Evolutionary conservation across 2,329 filamentous ascomycete species (phyloP).

Genomic region (Aspergillus tubingensis): DNA sequence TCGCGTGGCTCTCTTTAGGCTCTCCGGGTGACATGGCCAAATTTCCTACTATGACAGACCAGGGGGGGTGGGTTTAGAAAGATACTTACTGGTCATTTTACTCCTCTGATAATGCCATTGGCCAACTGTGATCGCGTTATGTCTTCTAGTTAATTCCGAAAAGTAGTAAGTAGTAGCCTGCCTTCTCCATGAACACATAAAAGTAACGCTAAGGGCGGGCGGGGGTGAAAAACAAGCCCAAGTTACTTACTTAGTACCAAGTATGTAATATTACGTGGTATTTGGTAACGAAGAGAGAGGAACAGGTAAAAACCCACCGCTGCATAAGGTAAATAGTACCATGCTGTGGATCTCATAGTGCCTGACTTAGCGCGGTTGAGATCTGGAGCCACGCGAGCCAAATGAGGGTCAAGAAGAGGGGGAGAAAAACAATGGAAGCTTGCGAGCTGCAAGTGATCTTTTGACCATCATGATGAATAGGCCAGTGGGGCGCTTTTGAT

Average conservation of each 20-base stretch:
- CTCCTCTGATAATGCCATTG: neutral
- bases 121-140: neutral
- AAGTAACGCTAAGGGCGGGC: conserved; percentile 12
- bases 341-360: conserved; percentile 21
- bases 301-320: conserved; percentile 4
- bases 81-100: neutral
- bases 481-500: conserved; percentile 5
- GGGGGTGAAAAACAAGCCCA: conserved; percentile 15
- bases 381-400: conserved; percentile 28
- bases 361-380: conserved; percentile 23
- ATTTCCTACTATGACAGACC: too few species aligned
- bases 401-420: conserved; percentile 17
- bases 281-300: neutral
- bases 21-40: neutral
- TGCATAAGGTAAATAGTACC: conserved; percentile 18
- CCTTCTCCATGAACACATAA: conserved; percentile 5
- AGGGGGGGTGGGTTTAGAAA: too few species aligned
- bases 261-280: neutral
- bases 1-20: neutral
- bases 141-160: neutral
- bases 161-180: neutral
- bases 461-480: conserved; percentile 17
- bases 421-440: conserved; percentile 19
- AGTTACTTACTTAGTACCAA: neutral
- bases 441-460: conserved; percentile 21